phyloP scores from a whole-genome alignment of 2,329 filamentous ascomycete species.

The Botrytis cinerea region DNA sequence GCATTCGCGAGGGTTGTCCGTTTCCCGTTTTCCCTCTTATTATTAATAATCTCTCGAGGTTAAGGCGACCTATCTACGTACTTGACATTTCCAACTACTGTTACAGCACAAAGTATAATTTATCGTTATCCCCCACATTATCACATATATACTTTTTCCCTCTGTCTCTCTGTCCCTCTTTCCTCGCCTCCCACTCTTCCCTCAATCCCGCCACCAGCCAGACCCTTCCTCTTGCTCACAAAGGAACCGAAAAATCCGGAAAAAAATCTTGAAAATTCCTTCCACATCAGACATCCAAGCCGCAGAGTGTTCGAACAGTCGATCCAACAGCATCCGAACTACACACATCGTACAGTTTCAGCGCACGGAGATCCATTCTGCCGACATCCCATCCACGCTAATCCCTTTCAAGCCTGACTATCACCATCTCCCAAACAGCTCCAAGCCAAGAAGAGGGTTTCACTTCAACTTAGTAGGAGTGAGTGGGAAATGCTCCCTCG shows the following conservation, averaged over 20 bases:
- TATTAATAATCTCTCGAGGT: not conserved
- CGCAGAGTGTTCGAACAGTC: slow-evolving; percentile 6
- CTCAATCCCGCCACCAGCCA: not conserved
- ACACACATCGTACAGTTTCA: not conserved
- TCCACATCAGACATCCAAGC: not conserved
- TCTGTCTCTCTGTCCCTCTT: not conserved
- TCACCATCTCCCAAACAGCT: slow-evolving; percentile 5
- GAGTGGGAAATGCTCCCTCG: slow-evolving; percentile 5
- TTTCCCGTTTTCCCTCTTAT: not conserved
- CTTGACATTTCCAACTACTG: not conserved
- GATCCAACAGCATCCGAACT: not conserved
- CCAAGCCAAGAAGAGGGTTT: slow-evolving; percentile 15
- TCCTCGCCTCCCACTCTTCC: not conserved
- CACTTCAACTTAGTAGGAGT: slow-evolving; percentile 5
- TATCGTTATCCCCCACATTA: not conserved
- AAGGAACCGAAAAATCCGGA: not conserved
- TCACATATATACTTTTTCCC: no score
- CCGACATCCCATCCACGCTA: slow-evolving; percentile 6
- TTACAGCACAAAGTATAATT: not conserved
- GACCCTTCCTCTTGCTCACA: not conserved
- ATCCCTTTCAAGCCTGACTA: not conserved
- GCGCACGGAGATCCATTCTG: slow-evolving; percentile 6
- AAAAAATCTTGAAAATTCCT: no score
- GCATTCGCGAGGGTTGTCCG: not conserved
- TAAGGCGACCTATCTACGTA: not conserved